These are phyloP conservation scores for Cladosporium austrohemisphaericum DNA, from an alignment of 2,329 filamentous ascomycete genomes.

Conservation along the genomic window DNA sequence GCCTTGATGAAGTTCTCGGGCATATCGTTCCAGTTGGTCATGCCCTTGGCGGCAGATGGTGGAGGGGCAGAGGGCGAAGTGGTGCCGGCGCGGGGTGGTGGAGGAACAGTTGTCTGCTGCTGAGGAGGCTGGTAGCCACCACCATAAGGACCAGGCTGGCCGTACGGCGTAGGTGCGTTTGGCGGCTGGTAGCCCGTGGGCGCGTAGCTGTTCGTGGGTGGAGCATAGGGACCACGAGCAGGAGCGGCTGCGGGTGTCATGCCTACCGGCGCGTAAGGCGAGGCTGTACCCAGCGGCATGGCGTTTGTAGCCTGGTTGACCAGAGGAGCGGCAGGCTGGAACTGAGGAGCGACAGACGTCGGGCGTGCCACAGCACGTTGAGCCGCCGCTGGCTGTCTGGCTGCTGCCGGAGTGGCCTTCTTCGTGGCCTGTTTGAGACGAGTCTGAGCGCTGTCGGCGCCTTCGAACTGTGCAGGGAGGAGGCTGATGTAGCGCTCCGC, in stretches of 20 bases:
- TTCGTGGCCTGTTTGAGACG: conserved; percentile 81
- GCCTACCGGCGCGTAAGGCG: conserved; percentile 9
- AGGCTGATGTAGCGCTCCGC: conserved; percentile 91
- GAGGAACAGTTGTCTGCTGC: conserved; percentile 45
- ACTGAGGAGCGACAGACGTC: conserved; percentile 16
- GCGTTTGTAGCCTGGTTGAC: conserved; percentile 33
- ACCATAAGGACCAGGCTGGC: conserved; percentile 38
- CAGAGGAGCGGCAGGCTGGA: conserved; percentile 39
- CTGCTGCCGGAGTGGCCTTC: conserved; percentile 37
- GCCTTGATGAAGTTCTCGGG: conserved; percentile 73
- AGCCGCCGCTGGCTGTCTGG: conserved; percentile 36
- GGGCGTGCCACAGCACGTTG: conserved; percentile 12
- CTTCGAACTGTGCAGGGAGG: conserved; percentile 75
- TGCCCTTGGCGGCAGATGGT: conserved; percentile 66
- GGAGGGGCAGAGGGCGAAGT: conserved; percentile 63
- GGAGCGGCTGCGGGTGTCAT: conserved; percentile 39
- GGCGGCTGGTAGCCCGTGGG: conserved; percentile 42
- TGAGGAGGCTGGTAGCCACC: conserved; percentile 43
- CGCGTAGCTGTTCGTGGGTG: conserved; percentile 34
- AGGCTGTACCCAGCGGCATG: conserved; percentile 16
- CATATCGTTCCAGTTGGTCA: conserved; percentile 90
- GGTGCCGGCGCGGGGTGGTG: conserved; percentile 63
- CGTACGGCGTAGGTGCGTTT: conserved; percentile 35
- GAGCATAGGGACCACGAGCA: conserved; percentile 49
- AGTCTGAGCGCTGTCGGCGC: conserved; percentile 80